Percentiles rank a stretch among this genome's conserved stretches.
These are phyloP conservation scores for Tuber brumale DNA, from an alignment of 495 filamentous ascomycete species.

Conservation along the genomic window DNA sequence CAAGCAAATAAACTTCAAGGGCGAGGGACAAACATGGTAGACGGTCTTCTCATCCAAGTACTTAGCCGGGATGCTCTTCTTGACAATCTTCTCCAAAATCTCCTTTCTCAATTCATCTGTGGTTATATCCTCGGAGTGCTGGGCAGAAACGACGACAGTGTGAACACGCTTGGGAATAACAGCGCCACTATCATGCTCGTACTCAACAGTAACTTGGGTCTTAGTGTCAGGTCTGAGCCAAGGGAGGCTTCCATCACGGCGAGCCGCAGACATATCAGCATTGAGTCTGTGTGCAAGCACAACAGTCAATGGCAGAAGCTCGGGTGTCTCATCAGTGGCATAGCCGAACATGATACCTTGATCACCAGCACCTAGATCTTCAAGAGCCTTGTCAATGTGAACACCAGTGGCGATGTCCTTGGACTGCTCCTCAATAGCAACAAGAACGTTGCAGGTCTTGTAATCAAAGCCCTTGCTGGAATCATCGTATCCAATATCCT, in stretches of 20 bases:
- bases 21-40: conserved; percentile 65
- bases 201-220: conserved; percentile 98
- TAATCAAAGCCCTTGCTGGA: conserved; percentile 98
- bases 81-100: conserved; percentile 96
- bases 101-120: conserved; percentile 90
- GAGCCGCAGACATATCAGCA: conserved; percentile 78
- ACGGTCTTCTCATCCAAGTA: conserved; percentile 86
- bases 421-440: conserved; percentile 98
- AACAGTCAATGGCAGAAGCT: conserved; percentile 88
- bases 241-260: conserved; percentile 75
- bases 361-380: conserved; percentile 97
- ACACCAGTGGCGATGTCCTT: conserved; percentile 98
- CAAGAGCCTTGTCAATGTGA: conserved; percentile 89
- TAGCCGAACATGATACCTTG: conserved; percentile 99
- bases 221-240: conserved; percentile 98
- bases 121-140: conserved; percentile 82
- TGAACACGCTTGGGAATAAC: conserved; percentile 88
- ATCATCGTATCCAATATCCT: conserved; percentile 96
- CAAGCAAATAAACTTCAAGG: neutral
- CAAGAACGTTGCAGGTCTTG: conserved; percentile 98
- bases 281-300: conserved; percentile 94
- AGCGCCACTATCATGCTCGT: conserved; percentile 89
- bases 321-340: conserved; percentile 97
- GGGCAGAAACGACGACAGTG: conserved; percentile 92
- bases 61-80: conserved; percentile 82